Base-by-base conservation (phyloP, 345 rosid species). In the Hypericum androsaemum region DNA sequence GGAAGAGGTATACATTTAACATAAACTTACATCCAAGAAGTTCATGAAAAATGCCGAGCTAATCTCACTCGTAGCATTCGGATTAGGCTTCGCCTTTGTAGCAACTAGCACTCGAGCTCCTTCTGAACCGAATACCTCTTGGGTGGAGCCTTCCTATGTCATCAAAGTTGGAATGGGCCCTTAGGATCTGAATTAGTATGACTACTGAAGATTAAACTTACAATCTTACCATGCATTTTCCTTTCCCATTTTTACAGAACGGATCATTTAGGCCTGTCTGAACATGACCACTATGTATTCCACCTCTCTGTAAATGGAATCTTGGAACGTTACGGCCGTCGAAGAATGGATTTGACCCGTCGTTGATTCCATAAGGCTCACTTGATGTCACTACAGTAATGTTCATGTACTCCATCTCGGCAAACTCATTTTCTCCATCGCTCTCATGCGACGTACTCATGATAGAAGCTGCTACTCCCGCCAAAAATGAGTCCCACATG, bases 401-500 rank as follows among this genome's bases (percentile, higher is more conserved):
- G 58, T 90, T 84, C 80, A 87, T 87, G 40, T 76, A 90, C 64
- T 84, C 86, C 95, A 87, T 80, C 67, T 74, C 95, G 0, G 95
- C 84, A 55, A 84, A 87, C 47, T 90, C 87, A 44, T 87, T 87
- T 69, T 80, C 82, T 32, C 80, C 71, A 9, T 59, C 47, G 10
- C 59, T 16, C 3, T 49, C 71, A 22, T 46, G 49, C 14, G 63
- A 63, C 39, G 72, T 80, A 5, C 68, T 63, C 89, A 90, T 82
- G 51, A 65, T 77, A 38, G 98, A 87, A 50, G 76, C 77, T 10
- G 89, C 98, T 6, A 90, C 89, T 40, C 96, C 95, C 2, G 84
- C 68, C 39, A 80, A 69, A 50, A 90, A 90, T 8, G 98, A 84
- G 51, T 87, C 96, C 98, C 98, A 90, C 98, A 90, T 86, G 80